Conservation (phyloP, 2,329 filamentous ascomycete species). For the Cercospora sesami region DNA sequence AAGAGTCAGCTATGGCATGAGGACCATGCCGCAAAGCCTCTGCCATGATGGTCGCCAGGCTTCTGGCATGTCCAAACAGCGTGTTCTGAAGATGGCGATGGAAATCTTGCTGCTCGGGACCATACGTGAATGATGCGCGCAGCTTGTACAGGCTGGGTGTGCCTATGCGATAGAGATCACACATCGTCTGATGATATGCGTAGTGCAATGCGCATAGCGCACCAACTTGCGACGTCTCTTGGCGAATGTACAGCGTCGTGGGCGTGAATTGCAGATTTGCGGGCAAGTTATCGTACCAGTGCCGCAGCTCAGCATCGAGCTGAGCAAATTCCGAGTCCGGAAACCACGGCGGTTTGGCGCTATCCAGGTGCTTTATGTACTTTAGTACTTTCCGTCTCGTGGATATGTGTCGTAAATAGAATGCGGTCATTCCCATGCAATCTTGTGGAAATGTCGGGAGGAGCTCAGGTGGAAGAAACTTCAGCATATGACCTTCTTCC, state of each 20-base stretch:
- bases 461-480: conserved; percentile 26
- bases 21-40: conserved; percentile 30
- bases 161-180: conserved; percentile 28
- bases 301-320: conserved; percentile 25
- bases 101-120: conserved; percentile 28
- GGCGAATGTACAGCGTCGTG: conserved; percentile 30
- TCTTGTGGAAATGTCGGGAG: conserved; percentile 30
- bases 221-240: conserved; percentile 30
- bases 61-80: conserved; percentile 28
- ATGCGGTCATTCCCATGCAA: conserved; percentile 31
- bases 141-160: conserved; percentile 29
- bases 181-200: conserved; percentile 32
- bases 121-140: conserved; percentile 26
- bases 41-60: conserved; percentile 29
- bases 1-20: conserved; percentile 30
- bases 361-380: conserved; percentile 32
- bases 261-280: conserved; percentile 32
- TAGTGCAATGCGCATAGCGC: conserved; percentile 29
- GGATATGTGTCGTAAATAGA: conserved; percentile 30
- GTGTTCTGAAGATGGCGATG: conserved; percentile 27
- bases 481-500: conserved; percentile 28
- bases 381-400: conserved; percentile 29
- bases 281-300: conserved; percentile 31
- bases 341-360: conserved; percentile 28
- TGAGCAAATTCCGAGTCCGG: conserved; percentile 31